Percentiles rank a stretch among this genome's conserved stretches.
These are phyloP conservation scores for Venturia aucupariae DNA, from an alignment of 2,329 filamentous ascomycete species.

Conservation along the genomic window DNA sequence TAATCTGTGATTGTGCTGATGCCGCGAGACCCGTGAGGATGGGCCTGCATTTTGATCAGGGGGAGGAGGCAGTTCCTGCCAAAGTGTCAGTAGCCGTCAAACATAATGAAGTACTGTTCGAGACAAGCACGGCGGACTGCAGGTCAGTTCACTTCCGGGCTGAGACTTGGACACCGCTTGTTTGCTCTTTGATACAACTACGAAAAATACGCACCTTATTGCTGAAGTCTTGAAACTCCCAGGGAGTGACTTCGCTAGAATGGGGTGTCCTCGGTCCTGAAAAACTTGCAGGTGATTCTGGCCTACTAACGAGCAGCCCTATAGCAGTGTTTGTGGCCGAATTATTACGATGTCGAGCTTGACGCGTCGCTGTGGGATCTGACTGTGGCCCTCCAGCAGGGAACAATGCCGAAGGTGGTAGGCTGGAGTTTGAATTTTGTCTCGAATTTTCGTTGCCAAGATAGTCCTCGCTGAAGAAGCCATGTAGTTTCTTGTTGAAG, in stretches of 20 bases:
- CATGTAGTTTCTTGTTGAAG: constrained; percentile 71
- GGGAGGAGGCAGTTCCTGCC: constrained; percentile 11
- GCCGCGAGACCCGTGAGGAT: constrained; percentile 18
- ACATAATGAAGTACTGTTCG: not conserved
- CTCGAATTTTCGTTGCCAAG: constrained; percentile 47
- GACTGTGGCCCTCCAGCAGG: constrained; percentile 22
- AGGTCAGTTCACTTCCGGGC: not conserved
- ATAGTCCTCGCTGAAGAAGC: constrained; percentile 89
- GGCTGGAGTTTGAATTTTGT: constrained; percentile 63
- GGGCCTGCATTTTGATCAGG: constrained; percentile 8
- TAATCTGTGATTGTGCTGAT: constrained; percentile 45
- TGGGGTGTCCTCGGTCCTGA: constrained; percentile 78
- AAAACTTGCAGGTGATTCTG: constrained; percentile 59
- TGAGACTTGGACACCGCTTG: not conserved
- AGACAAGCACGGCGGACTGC: constrained; percentile 6
- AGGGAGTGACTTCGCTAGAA: constrained; percentile 92
- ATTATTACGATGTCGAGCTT: constrained; percentile 67
- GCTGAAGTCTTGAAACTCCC: constrained; percentile 72
- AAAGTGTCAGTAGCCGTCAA: constrained; percentile 3
- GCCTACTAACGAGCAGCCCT: constrained; percentile 39
- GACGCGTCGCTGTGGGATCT: constrained; percentile 27
- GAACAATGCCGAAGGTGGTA: constrained; percentile 36
- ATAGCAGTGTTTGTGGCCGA: constrained; percentile 58
- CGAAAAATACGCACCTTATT: constrained; percentile 41
- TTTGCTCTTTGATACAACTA: not conserved